These are phyloP conservation scores for Metarhizium humberi DNA, from an alignment of 2,329 filamentous ascomycete species.

Conservation along the genomic window DNA sequence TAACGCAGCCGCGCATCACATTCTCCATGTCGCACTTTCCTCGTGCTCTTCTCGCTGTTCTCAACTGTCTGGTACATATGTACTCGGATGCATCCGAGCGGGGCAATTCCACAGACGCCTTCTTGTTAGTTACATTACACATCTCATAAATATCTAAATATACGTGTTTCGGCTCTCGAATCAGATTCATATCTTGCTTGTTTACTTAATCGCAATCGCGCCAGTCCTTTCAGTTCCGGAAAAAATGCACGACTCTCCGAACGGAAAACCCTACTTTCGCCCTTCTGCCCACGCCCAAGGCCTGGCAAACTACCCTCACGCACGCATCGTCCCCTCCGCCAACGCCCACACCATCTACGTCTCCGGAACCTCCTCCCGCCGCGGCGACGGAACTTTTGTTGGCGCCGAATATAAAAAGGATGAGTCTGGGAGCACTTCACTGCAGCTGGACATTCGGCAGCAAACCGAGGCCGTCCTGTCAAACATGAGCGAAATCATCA, in stretches of 20 bases:
- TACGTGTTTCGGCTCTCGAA: not conserved
- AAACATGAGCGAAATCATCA: constrained; percentile 28
- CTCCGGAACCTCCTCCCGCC: constrained; percentile 26
- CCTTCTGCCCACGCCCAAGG: not conserved
- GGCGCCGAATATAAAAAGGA: constrained; percentile 20
- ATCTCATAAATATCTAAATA: not conserved
- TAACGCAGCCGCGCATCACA: too few species aligned
- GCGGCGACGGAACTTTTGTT: constrained; percentile 23
- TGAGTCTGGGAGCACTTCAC: constrained; percentile 22
- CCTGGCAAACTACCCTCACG: constrained; percentile 23
- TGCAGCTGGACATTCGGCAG: constrained; percentile 23
- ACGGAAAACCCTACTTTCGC: not conserved
- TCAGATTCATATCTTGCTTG: not conserved
- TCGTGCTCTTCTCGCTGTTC: too few species aligned
- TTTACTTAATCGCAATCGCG: not conserved
- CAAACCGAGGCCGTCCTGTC: constrained; percentile 29
- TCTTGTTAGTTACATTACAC: not conserved
- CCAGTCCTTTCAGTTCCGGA: not conserved
- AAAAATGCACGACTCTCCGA: not conserved
- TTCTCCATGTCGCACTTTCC: too few species aligned
- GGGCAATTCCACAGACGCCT: too few species aligned
- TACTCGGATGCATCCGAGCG: not conserved
- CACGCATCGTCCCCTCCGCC: constrained; percentile 21
- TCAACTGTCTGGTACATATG: not conserved
- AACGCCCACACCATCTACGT: constrained; percentile 28